Evolutionary conservation across 1,284 basidiomycete genomes (phyloP).

Genomic region (Irpex sp.): DNA sequence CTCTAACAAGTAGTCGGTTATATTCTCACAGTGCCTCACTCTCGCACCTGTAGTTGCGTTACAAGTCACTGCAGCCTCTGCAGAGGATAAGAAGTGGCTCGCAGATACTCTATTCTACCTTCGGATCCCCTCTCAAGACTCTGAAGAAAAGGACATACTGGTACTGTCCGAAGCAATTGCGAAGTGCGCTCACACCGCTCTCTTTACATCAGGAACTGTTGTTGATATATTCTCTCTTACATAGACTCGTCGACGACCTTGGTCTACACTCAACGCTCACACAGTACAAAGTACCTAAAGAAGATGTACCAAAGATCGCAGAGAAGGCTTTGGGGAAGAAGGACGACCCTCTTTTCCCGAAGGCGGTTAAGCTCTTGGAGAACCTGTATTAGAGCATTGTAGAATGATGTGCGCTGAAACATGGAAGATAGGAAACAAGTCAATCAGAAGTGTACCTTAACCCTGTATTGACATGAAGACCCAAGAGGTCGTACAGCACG

Average conservation of each 20-base stretch:
- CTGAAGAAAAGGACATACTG: conserved; percentile 53
- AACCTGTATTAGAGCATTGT: conserved; percentile 34
- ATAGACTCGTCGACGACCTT: conserved; percentile 52
- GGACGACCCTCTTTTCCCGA: conserved; percentile 32
- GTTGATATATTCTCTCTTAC: neutral
- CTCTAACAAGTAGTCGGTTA: neutral
- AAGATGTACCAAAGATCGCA: conserved; percentile 50
- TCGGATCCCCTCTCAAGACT: conserved; percentile 53
- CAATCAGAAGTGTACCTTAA: neutral
- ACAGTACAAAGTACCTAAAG: conserved; percentile 57
- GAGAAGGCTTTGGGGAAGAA: conserved; percentile 39
- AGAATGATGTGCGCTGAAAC: neutral
- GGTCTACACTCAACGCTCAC: conserved; percentile 53
- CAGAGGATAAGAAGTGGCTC: conserved; percentile 56
- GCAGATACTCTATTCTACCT: conserved; percentile 55
- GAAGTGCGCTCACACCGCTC: conserved; percentile 29
- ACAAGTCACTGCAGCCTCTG: conserved; percentile 50
- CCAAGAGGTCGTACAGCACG: too few species aligned
- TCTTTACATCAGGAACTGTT: neutral
- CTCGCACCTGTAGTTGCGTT: conserved; percentile 61
- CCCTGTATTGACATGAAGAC: too few species aligned
- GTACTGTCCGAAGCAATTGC: conserved; percentile 52
- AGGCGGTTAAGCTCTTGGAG: conserved; percentile 45
- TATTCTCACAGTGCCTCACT: conserved; percentile 59
- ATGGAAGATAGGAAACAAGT: neutral